A percentile compares a stretch with the other conserved stretches of the same genome.
phyloP scores from a whole-genome alignment of 73 alveolate species.

The Paramecium primaurelia region DNA sequence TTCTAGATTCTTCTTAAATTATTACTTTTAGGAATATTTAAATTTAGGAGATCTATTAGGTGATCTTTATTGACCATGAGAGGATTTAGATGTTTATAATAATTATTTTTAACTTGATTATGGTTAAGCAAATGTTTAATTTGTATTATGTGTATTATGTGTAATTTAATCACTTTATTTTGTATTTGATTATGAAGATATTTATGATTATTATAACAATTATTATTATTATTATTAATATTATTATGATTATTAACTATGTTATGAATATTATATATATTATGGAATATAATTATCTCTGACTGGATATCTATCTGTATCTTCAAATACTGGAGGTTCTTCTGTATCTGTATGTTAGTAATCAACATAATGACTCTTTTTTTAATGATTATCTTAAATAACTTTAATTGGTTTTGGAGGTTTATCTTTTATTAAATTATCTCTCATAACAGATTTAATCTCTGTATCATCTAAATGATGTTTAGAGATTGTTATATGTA shows the following conservation, averaged over 20 bases:
- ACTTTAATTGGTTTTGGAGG: constrained; percentile 29
- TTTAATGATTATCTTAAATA: not conserved
- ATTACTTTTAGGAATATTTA: not conserved
- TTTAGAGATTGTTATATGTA: not conserved
- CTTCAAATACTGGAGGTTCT: not conserved
- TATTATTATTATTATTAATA: not conserved
- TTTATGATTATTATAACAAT: not conserved
- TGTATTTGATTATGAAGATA: not conserved
- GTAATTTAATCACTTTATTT: not conserved
- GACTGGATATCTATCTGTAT: constrained; percentile 26
- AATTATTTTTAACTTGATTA: constrained; percentile 16
- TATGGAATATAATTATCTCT: not conserved
- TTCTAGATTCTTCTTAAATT: constrained; percentile 7
- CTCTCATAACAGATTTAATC: constrained; percentile 38
- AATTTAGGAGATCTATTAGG: constrained; percentile 28
- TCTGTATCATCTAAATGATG: constrained; percentile 51
- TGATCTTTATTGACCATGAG: not conserved
- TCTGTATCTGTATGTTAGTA: not conserved
- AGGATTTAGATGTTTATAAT: not conserved
- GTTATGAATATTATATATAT: constrained; percentile 1
- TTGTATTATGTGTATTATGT: not conserved
- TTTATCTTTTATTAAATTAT: not conserved
- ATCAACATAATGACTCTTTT: not conserved
- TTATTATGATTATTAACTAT: not conserved
- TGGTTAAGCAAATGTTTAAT: constrained; percentile 47